Evolutionary conservation across 2,329 filamentous ascomycete species (phyloP).

Genomic region (Fusarium buharicum): DNA sequence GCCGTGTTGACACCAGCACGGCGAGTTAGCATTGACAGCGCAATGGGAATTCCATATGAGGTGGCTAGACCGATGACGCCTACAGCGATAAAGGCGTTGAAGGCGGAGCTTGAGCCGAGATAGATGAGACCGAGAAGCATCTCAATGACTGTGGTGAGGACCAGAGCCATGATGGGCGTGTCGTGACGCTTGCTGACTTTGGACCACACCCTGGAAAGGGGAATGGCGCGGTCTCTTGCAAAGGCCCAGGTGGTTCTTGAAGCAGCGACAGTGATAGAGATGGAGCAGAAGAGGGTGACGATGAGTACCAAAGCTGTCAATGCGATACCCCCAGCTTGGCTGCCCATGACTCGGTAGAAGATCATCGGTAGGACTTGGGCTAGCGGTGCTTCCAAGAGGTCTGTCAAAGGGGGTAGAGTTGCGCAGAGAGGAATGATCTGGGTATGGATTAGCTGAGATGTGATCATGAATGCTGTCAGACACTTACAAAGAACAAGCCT

Average conservation of each 20-base stretch:
- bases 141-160: conserved; percentile 74
- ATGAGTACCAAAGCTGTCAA: conserved; percentile 79
- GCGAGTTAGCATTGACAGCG: conserved; percentile 73
- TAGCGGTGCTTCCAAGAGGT: conserved; percentile 73
- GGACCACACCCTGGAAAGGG: conserved; percentile 73
- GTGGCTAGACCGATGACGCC: conserved; percentile 81
- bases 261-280: conserved; percentile 78
- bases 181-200: conserved; percentile 72
- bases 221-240: conserved; percentile 78
- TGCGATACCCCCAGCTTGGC: conserved; percentile 78
- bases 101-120: conserved; percentile 79
- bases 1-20: conserved; percentile 71
- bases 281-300: conserved; percentile 79
- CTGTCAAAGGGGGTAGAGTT: conserved; percentile 73
- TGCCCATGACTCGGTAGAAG: conserved; percentile 79
- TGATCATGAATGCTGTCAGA: too few relatives aligned
- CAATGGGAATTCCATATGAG: conserved; percentile 79
- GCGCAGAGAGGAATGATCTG: conserved; percentile 57
- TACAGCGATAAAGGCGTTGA: conserved; percentile 81
- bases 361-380: conserved; percentile 79
- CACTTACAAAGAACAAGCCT: conserved; percentile 67
- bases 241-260: conserved; percentile 81
- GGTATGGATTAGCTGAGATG: neutral
- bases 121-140: conserved; percentile 80
- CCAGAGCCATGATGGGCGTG: conserved; percentile 75